Conservation (phyloP, 176 grass and related monocot species). For the Triticum aestivum region DNA sequence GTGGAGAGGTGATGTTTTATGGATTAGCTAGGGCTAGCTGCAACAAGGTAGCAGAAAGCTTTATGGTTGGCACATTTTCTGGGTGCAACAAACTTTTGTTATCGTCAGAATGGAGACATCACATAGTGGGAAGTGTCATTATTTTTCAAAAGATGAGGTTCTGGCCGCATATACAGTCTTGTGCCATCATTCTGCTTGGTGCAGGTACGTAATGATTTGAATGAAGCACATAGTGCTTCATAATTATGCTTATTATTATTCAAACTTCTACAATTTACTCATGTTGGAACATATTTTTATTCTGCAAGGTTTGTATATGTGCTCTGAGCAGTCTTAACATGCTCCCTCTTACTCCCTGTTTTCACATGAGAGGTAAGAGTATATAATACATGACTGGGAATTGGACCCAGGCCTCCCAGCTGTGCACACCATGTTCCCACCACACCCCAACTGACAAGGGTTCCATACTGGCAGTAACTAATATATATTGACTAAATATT, state of each 20-base stretch:
- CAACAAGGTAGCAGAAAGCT: background rate
- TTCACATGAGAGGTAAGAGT: too few species aligned
- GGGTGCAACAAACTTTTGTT: slow-evolving; percentile 1
- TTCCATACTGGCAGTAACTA: background rate
- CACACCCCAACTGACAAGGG: background rate
- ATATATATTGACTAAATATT: background rate
- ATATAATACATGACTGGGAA: background rate
- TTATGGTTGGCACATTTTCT: slow-evolving; percentile 9
- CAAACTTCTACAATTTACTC: background rate
- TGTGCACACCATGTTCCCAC: background rate
- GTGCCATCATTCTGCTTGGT: background rate
- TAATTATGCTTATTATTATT: background rate
- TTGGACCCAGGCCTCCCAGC: background rate
- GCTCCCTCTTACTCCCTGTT: too few species aligned
- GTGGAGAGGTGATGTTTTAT: slow-evolving; percentile 5
- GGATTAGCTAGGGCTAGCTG: slow-evolving; percentile 17
- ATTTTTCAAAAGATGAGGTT: background rate
- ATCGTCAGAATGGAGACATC: slow-evolving; percentile 28
- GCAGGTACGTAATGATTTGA: slow-evolving; percentile 12
- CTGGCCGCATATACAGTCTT: slow-evolving; percentile 18
- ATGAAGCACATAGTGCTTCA: background rate
- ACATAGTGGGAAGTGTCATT: slow-evolving; percentile 25
- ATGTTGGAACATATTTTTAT: background rate
- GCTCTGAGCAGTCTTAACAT: background rate
- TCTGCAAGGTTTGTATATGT: background rate